A percentile compares a stretch with the other conserved stretches of the same genome.
These are phyloP conservation scores for Salix purpurea DNA, from an alignment of 345 rosid species.

Conservation along the genomic window DNA sequence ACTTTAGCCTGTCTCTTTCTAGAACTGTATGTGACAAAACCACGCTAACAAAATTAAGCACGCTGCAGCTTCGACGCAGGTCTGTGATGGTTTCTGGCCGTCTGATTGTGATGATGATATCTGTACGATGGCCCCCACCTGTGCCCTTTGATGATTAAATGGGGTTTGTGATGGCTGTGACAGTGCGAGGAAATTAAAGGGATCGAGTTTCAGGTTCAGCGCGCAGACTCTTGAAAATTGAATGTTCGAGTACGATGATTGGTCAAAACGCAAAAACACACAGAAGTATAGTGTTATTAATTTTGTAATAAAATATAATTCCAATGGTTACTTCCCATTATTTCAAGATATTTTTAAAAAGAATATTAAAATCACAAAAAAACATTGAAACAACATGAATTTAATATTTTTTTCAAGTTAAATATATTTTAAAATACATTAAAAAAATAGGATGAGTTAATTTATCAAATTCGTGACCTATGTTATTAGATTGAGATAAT, in stretches of 20 bases:
- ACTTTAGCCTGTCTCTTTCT: neutral
- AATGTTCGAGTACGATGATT: no score
- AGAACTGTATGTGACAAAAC: neutral
- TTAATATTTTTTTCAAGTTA: no score
- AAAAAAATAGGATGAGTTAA: no score
- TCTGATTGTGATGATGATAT: neutral
- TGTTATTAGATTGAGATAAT: no score
- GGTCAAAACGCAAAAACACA: no score
- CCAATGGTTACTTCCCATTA: neutral
- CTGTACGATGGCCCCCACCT: neutral
- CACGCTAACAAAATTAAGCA: neutral
- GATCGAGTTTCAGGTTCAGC: neutral
- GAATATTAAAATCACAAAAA: no score
- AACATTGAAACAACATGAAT: no score
- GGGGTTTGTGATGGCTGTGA: neutral
- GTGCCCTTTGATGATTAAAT: neutral
- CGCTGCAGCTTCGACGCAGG: neutral
- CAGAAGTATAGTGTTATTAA: no score
- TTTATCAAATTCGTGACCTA: no score
- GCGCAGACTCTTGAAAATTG: neutral
- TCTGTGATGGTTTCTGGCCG: neutral
- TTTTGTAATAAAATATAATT: no score
- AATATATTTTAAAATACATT: no score
- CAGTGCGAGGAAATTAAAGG: neutral
- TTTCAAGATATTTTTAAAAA: no score